Base-by-base conservation (phyloP, 2,329 filamentous ascomycete species). In the Dactylellina leptospora region DNA sequence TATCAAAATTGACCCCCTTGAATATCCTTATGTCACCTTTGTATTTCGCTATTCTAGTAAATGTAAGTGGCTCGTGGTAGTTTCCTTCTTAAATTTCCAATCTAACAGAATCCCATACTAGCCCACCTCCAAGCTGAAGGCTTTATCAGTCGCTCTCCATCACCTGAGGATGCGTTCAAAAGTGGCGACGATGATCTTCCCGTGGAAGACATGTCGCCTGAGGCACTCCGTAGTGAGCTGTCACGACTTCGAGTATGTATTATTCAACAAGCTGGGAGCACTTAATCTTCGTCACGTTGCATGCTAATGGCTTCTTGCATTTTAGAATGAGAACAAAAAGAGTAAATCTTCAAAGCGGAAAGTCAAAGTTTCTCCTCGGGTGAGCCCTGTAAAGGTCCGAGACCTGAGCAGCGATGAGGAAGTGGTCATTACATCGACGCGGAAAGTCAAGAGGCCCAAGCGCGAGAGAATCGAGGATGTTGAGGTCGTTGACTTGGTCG, bases 81-180 rank as follows among this genome's bases (percentile, higher is more conserved):
- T n/a, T n/a, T n/a, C n/a, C n/a, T n/a, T n/a, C n/a, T n/a, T n/a
- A n/a, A n/a, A n/a, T n/a, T n/a, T n/a, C n/a, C n/a, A n/a, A n/a
- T n/a, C 13, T 69, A 50, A 47, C 18, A 8, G 40, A 4, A 10
- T 50, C 13, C 23, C 2, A 5, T 13, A 44, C 10, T n/a, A 70
- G 63, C 36, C 10, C 42, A 55, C 22, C 55, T 69, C 16, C 63
- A 70, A 20, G 61, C 48, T 10, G 64, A 70, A 61, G 64, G 56
- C 2, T 18, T 70, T 10, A 44, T 70, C 9, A 38, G 55, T 18
- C 64, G 63, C 9, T 55, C 64, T 2, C 64, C 64, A 16, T 70
- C 64, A 9, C 56, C 48, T 1, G 33, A 28, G 2, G 36, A n/a
- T 42, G 18, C 18, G n/a, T 30, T 27, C n/a, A 47, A 45, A 30